These are phyloP conservation scores for Colletotrichum truncatum DNA, from an alignment of 2,329 filamentous ascomycete genomes.

Conservation along the genomic window DNA sequence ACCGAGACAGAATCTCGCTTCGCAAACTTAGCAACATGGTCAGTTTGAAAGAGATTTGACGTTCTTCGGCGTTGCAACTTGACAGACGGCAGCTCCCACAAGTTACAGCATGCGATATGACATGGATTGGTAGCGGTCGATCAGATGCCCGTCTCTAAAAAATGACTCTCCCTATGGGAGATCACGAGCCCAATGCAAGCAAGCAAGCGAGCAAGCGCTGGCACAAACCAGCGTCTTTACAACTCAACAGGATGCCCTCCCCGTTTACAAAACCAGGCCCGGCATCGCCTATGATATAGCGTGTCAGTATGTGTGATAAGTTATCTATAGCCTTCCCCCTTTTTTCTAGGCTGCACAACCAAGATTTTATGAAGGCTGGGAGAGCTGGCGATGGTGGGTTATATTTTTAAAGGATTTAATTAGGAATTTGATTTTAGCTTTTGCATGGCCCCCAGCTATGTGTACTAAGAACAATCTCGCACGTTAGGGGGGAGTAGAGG, in stretches of 20 bases:
- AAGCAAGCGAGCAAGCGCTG: too few species aligned
- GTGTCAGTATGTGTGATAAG: slow-evolving; percentile 27
- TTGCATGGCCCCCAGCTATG: background rate
- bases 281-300: slow-evolving; percentile 15
- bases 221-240: background rate
- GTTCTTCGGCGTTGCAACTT: too few species aligned
- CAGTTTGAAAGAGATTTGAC: background rate
- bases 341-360: background rate
- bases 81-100: background rate
- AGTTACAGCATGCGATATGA: background rate
- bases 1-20: slow-evolving; percentile 10
- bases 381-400: slow-evolving; percentile 18
- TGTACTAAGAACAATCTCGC: background rate
- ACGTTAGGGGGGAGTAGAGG: background rate
- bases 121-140: too few species aligned
- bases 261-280: background rate
- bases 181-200: slow-evolving; percentile 5
- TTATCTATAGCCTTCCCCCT: slow-evolving; percentile 23
- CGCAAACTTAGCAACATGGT: background rate
- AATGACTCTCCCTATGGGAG: background rate
- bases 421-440: slow-evolving; percentile 24
- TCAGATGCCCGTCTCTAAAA: slow-evolving; percentile 12
- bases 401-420: slow-evolving; percentile 26
- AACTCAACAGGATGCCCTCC: background rate
- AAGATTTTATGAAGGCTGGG: slow-evolving; percentile 15